Evolutionary conservation across 2,329 filamentous ascomycete genomes (phyloP).

Genomic region (Sporothrix mexicana): DNA sequence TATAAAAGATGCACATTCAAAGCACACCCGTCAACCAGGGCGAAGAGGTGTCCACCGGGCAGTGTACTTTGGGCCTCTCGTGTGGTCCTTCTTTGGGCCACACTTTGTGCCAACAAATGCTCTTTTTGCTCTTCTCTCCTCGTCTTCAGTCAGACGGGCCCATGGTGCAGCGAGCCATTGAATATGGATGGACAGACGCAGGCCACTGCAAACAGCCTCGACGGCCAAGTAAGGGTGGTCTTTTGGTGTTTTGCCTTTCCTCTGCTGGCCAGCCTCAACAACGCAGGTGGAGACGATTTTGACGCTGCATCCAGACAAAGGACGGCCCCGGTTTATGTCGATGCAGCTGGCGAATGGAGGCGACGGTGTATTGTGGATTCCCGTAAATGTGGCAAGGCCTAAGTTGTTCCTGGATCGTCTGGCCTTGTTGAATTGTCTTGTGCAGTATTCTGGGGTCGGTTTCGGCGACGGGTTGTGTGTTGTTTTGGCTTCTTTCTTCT

Average conservation of each 20-base stretch:
- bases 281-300: conserved; percentile 1
- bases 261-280: conserved; percentile 26
- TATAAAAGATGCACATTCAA: conserved; percentile 21
- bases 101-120: background rate
- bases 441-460: background rate
- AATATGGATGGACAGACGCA: conserved; percentile 4
- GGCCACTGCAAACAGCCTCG: conserved; percentile 1
- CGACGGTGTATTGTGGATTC: background rate
- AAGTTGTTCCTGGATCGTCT: conserved; percentile 15
- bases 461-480: conserved; percentile 13
- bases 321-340: conserved; percentile 15
- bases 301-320: conserved; percentile 14
- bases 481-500: background rate
- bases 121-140: background rate
- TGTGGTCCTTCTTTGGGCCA: background rate
- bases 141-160: conserved; percentile 5
- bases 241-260: conserved; percentile 6
- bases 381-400: conserved; percentile 22
- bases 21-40: background rate
- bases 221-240: conserved; percentile 19
- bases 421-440: background rate
- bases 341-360: conserved; percentile 27
- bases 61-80: background rate
- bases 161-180: conserved; percentile 14
- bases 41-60: background rate